Conservation (phyloP, 2,329 filamentous ascomycete genomes). For the Cadophora malorum region DNA sequence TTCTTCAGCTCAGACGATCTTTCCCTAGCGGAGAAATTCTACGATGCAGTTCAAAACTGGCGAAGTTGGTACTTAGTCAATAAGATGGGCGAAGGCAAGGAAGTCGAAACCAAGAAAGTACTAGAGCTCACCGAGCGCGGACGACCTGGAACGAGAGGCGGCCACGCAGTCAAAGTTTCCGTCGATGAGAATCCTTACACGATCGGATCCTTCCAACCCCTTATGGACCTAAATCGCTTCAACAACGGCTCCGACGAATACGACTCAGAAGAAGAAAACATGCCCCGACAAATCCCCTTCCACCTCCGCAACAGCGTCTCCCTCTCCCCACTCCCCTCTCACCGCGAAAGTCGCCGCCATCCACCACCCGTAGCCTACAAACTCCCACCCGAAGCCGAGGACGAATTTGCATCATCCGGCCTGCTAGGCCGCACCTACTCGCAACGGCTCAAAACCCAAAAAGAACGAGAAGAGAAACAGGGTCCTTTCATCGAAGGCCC, state of each 20-base stretch:
- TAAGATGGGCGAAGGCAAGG: slow-evolving; percentile 57
- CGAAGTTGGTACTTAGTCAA: slow-evolving; percentile 90
- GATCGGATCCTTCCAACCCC: slow-evolving; percentile 71
- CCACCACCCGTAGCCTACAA: slow-evolving; percentile 40
- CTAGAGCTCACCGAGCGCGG: slow-evolving; percentile 31
- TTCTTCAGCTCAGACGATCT: slow-evolving; percentile 86
- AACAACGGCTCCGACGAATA: slow-evolving; percentile 36
- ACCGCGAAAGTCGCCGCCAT: slow-evolving; percentile 33
- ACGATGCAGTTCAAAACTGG: slow-evolving; percentile 77
- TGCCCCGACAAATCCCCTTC: slow-evolving; percentile 42
- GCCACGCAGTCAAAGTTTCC: slow-evolving; percentile 46
- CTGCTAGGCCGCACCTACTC: slow-evolving; percentile 58
- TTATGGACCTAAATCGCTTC: slow-evolving; percentile 68
- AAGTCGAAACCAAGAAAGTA: slow-evolving; percentile 37
- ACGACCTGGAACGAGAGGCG: slow-evolving; percentile 43
- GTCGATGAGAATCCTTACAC: slow-evolving; percentile 61
- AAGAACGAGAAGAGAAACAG: slow-evolving; percentile 16
- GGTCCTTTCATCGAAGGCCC: slow-evolving; percentile 44
- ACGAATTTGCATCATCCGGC: slow-evolving; percentile 53
- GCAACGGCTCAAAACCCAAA: slow-evolving; percentile 49
- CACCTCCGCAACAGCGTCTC: slow-evolving; percentile 41
- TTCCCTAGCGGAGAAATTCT: slow-evolving; percentile 70
- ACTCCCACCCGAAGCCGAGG: slow-evolving; percentile 36
- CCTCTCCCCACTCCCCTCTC: slow-evolving; percentile 25
- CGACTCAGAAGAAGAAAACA: slow-evolving; percentile 41